Percentiles rank a stretch among this genome's conserved stretches.
Conservation (phyloP, 495 filamentous ascomycete species). For the Neurospora tetrasperma region DNA sequence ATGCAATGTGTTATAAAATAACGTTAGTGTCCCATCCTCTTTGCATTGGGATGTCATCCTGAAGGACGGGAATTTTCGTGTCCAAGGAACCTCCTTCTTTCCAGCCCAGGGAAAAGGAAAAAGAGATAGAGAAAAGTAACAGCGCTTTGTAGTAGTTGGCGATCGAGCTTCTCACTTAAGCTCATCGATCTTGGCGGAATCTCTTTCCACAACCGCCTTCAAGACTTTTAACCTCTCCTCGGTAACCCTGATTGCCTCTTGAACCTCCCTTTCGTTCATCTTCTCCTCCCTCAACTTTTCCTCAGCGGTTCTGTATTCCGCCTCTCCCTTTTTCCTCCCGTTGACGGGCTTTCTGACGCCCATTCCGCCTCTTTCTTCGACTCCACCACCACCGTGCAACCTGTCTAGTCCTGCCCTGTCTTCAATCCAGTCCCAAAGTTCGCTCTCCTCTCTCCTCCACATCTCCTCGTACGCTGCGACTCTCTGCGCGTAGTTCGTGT, state of each 20-base stretch:
- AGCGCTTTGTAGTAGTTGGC: background rate
- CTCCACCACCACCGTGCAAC: constrained; percentile 34
- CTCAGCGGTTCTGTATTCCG: constrained; percentile 38
- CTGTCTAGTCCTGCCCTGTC: constrained; percentile 70
- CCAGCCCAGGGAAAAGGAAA: background rate
- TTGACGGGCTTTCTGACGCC: background rate
- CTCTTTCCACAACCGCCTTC: constrained; percentile 58
- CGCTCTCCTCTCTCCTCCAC: constrained; percentile 82
- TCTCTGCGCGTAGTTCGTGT: constrained; percentile 49
- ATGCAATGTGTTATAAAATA: background rate
- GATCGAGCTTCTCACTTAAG: background rate
- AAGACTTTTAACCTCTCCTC: constrained; percentile 70
- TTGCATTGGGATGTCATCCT: background rate
- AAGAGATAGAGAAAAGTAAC: background rate
- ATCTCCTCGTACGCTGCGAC: constrained; percentile 85
- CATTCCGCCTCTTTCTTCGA: constrained; percentile 12
- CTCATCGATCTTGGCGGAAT: constrained; percentile 4
- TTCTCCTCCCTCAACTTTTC: constrained; percentile 54
- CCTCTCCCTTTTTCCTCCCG: constrained; percentile 11
- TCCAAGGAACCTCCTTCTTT: background rate
- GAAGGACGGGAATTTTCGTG: background rate
- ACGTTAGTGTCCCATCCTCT: background rate
- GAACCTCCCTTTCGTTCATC: constrained; percentile 72
- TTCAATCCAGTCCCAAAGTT: constrained; percentile 94
- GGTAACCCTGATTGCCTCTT: constrained; percentile 74